Evolutionary conservation across 2,329 filamentous ascomycete genomes (phyloP).

Genomic region (Hypoxylon rubiginosum): DNA sequence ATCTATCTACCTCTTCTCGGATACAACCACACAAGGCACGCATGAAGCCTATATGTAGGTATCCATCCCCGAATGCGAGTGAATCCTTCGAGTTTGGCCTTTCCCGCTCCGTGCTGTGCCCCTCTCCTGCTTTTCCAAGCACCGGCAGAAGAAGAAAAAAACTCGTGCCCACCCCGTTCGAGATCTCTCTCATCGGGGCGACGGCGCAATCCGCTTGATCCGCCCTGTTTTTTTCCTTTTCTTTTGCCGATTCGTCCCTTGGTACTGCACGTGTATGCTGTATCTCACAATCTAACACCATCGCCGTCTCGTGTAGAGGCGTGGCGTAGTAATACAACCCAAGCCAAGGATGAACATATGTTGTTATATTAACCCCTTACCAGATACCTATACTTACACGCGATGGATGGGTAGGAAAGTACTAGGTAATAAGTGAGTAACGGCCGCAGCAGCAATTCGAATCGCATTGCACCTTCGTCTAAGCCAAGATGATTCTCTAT

Average conservation of each 20-base stretch:
- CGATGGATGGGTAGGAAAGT: neutral
- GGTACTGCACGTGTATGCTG: neutral
- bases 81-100: constrained; percentile 32
- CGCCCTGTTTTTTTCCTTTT: neutral
- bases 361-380: neutral
- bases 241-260: neutral
- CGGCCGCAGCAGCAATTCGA: neutral
- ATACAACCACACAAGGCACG: constrained; percentile 16
- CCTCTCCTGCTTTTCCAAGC: constrained; percentile 31
- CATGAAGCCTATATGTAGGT: constrained; percentile 13
- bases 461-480: neutral
- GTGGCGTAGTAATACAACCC: constrained; percentile 6
- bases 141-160: constrained; percentile 23
- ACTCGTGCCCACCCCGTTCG: neutral
- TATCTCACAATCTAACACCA: neutral
- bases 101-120: constrained; percentile 22
- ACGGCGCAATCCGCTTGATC: constrained; percentile 8
- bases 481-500: neutral
- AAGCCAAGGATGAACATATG: neutral
- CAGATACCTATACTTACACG: neutral
- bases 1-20: constrained; percentile 22
- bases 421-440: neutral
- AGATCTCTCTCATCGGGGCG: neutral
- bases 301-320: neutral
- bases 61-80: constrained; percentile 21